Evolutionary conservation across 306 rosid genomes (phyloP), one percentile per base, ranked within the genome.

Genomic region (Citrullus mucosospermus): DNA sequence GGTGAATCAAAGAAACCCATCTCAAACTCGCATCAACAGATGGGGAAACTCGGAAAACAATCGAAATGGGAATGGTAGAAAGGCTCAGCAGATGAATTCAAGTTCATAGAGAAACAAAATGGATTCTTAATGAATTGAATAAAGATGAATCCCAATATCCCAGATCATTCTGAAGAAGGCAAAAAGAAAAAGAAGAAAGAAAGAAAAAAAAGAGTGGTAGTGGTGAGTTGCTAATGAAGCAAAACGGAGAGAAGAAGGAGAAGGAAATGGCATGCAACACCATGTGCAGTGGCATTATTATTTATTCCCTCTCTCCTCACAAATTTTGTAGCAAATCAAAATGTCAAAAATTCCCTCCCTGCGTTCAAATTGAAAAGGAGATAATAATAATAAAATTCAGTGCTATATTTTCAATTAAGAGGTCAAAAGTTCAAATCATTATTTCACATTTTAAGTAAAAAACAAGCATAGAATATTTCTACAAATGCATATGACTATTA

Each of bases 1-100:
- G 77, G 56, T 70, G 13, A 22, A 72, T 48, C 77, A 72, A 72
- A 72, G 60, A 50, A 72, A 50, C 77, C 77, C 61, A 50, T 73
- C 13, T 30, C 46, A n/a, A 60, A 30, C 11, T 10, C 9, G 39
- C 39, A 61, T 61, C 15, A 28, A n/a, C 20, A 58, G 5, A 58
- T 20, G 9, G 1, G 62, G 62, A 20, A 58, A 58, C 32, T 20
- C 2, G 22, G 8, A 71, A 48, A 71, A 46, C 58, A 22, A 48
- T 6, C 12, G 44, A 72, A 72, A 28, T 44, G 57, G 1, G 3
- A 13, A 28, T 48, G 43, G 20, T 3, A 25, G 2, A 72, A 72
- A 28, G 41, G 28, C 14, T 25, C 36, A 22, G 55, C 0, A 68
- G 8, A 41, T 1, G 75, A 39, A 43, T 43, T 43, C 0, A 50